Conservation (phyloP, 2,329 filamentous ascomycete species). For the Exserohilum rostratum region DNA sequence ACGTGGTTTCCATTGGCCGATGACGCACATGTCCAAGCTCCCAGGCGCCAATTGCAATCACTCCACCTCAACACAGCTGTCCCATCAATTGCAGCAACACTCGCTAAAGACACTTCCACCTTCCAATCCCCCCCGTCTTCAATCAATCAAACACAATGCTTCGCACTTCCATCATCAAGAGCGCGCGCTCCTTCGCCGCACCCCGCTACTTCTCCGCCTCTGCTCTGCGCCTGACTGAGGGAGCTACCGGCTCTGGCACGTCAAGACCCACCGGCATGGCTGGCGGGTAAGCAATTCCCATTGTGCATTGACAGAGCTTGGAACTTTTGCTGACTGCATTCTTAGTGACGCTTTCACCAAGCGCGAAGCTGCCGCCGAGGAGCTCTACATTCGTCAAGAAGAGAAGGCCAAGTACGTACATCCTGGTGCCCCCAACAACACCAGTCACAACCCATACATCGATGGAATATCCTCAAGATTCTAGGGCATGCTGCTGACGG, state of each 20-base stretch:
- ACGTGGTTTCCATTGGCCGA: constrained; percentile 19
- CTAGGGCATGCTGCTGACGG: constrained; percentile 19
- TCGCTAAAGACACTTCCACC: constrained; percentile 12
- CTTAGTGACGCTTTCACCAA: constrained; percentile 87
- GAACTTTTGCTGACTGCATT: constrained; percentile 10
- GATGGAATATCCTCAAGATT: neutral
- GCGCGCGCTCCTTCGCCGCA: constrained; percentile 46
- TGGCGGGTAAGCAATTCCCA: constrained; percentile 37
- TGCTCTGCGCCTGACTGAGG: constrained; percentile 52
- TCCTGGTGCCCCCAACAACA: neutral
- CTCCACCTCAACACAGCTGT: constrained; percentile 27
- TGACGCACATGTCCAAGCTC: constrained; percentile 36
- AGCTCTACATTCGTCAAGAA: constrained; percentile 81
- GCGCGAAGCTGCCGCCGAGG: constrained; percentile 87
- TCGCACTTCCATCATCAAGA: constrained; percentile 49
- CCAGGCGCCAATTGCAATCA: constrained; percentile 22
- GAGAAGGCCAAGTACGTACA: constrained; percentile 78
- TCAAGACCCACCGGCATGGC: constrained; percentile 50
- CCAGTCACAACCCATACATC: neutral
- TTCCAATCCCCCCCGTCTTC: constrained; percentile 13
- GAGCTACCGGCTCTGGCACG: constrained; percentile 53
- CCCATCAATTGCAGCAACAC: constrained; percentile 20
- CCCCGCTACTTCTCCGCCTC: constrained; percentile 52
- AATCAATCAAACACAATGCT: constrained; percentile 38
- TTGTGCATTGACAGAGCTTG: neutral